Evolutionary conservation across 768 basidiomycete species (phyloP).

Genomic region (Tricholoma hemisulphureum): DNA sequence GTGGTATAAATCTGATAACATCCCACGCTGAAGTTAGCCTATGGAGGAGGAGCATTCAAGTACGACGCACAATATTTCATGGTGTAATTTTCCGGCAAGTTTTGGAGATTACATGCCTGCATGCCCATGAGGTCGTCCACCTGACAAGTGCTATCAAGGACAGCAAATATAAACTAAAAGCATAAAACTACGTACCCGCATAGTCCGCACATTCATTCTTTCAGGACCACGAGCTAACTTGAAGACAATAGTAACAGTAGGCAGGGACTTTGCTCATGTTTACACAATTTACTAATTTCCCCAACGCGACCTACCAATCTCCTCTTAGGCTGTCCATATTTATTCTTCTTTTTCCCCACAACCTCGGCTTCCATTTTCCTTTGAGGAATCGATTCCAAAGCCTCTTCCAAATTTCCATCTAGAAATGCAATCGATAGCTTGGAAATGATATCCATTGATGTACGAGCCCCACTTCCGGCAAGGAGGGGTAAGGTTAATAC

Average conservation of each 20-base stretch:
- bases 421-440: conserved; percentile 44
- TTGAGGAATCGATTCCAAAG: conserved; percentile 27
- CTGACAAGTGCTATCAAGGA: conserved; percentile 35
- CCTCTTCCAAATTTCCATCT: conserved; percentile 37
- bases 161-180: neutral
- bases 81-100: conserved; percentile 92
- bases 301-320: conserved; percentile 43
- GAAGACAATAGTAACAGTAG: too few relatives aligned
- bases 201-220: conserved; percentile 33
- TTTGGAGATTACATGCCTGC: conserved; percentile 95
- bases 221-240: too few relatives aligned
- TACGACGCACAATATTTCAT: conserved; percentile 67
- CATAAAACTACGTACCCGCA: conserved; percentile 31
- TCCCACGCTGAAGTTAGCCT: conserved; percentile 21
- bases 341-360: conserved; percentile 40
- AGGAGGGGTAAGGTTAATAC: conserved; percentile 44
- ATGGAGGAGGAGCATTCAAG: neutral
- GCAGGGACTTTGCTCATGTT: neutral
- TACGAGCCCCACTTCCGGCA: conserved; percentile 29
- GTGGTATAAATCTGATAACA: conserved; percentile 75
- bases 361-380: conserved; percentile 38
- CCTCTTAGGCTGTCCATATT: conserved; percentile 45
- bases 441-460: conserved; percentile 35
- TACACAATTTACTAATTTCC: conserved; percentile 29
- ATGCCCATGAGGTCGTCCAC: conserved; percentile 88